Base-by-base conservation (phyloP, 2,329 filamentous ascomycete genomes). In the Didymellaceae sp. region DNA sequence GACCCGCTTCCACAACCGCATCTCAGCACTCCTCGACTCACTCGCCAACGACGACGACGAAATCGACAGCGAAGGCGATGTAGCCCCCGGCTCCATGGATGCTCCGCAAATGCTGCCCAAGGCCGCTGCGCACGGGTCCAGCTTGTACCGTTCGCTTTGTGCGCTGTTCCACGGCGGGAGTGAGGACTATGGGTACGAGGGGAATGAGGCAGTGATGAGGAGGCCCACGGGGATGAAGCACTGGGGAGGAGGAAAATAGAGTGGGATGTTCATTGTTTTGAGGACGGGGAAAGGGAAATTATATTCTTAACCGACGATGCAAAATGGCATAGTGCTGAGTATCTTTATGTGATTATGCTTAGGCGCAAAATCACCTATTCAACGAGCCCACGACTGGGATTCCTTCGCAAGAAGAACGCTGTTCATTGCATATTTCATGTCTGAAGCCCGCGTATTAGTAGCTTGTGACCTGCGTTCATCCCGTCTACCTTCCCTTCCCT, bases 41-140 rank as follows among this genome's bases (percentile, higher is more conserved):
- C 54, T 35, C 16, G 20, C 43, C 25, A 41, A 52, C n/a, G 30
- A 54, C 34, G 49, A 56, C 17, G 56, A 62, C 3, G 55, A 65
- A 6, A 47, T 61, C 35, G 68, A 73, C 21, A 47, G 57, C 28
- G 66, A 69, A 13, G 71, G 70, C 26, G 71, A 74, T 32, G 67
- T 74, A 17, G 60, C 68, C 8, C 71, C 70, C 2, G 68, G 68
- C 4, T 66, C 65, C 5, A 57, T 72, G 18, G 65, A 70, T n/a
- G 60, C 67, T 6, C 70, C 70, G 5, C 58, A 65, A 25, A 67
- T 67, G 57, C 62, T 71, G 4, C 67, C 68, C 18, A 65, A 59
- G 20, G 57, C 63, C 8, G 54, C 63, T 16, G 47, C 34, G 5
- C 34, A 48, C 10, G 44, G 55, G 28, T 55, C 56, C 2, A 46